Conservation (phyloP, 768 basidiomycete genomes). For the Trichaptum fuscoviolaceum region DNA sequence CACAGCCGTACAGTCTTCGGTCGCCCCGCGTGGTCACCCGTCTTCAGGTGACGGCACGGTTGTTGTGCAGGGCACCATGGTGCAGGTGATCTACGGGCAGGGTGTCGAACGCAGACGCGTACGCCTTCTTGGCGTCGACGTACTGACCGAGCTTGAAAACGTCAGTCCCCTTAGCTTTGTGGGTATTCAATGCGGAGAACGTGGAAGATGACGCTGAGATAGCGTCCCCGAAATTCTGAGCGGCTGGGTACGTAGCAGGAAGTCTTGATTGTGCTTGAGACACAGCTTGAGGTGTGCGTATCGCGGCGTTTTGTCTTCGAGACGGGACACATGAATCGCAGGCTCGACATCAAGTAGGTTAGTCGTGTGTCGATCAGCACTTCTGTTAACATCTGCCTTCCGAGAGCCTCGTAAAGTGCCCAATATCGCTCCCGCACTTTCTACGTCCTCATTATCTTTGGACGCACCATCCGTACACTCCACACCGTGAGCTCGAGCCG, state of each 20-base stretch:
- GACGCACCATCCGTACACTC: slow-evolving; percentile 26
- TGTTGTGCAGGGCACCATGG: slow-evolving; percentile 70
- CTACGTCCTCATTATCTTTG: slow-evolving; percentile 25
- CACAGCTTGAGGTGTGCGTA: slow-evolving; percentile 13
- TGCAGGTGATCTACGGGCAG: slow-evolving; percentile 63
- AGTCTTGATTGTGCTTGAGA: slow-evolving; percentile 7
- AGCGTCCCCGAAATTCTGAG: slow-evolving; percentile 26
- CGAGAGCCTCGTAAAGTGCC: neutral
- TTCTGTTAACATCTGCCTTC: neutral
- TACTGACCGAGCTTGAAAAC: slow-evolving; percentile 91
- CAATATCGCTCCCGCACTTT: neutral
- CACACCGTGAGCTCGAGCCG: slow-evolving; percentile 18
- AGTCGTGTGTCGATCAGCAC: slow-evolving; percentile 11
- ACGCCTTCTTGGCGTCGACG: slow-evolving; percentile 70
- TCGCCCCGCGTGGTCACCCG: slow-evolving; percentile 64
- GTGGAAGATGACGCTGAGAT: slow-evolving; percentile 44
- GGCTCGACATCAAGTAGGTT: slow-evolving; percentile 36
- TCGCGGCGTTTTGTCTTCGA: slow-evolving; percentile 30
- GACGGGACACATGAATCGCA: slow-evolving; percentile 40
- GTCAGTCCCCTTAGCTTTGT: slow-evolving; percentile 69
- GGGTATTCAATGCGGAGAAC: slow-evolving; percentile 45
- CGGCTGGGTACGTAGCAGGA: slow-evolving; percentile 10
- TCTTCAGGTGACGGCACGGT: slow-evolving; percentile 74
- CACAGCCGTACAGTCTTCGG: slow-evolving; percentile 60
- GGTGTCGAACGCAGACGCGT: slow-evolving; percentile 60